Percentiles rank a stretch among this genome's conserved stretches.
Conservation (phyloP, 257 asterid genomes). For the Asclepias syriaca region DNA sequence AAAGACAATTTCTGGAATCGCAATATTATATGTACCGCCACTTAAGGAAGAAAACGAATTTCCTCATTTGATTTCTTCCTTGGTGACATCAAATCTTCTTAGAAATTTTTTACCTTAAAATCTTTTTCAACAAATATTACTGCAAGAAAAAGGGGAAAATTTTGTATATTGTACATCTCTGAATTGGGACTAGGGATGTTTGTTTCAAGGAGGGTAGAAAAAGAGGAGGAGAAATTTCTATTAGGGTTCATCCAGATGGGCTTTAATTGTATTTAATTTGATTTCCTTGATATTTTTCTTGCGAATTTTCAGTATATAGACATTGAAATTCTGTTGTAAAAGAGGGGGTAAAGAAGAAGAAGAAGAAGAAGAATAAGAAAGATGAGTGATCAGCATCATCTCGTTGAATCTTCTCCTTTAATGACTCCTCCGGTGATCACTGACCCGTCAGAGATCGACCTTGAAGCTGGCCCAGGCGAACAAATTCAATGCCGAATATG, state of each 20-base stretch:
- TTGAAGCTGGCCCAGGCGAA: slow-evolving; percentile 93
- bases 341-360: background rate
- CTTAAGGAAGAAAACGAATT: background rate
- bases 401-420: slow-evolving; percentile 63
- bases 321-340: slow-evolving; percentile 3
- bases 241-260: slow-evolving; percentile 7
- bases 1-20: slow-evolving; percentile 2
- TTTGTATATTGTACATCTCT: background rate
- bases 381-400: slow-evolving; percentile 47
- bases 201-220: background rate
- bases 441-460: slow-evolving; percentile 72
- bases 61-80: background rate
- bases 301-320: background rate
- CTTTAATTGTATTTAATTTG: background rate
- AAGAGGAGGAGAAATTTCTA: background rate
- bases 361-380: background rate
- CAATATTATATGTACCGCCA: background rate
- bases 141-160: too few species aligned
- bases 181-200: background rate
- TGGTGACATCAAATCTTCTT: background rate
- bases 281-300: background rate
- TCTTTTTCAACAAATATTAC: background rate
- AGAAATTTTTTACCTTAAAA: background rate
- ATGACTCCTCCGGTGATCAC: slow-evolving; percentile 56
- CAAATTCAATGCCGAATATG: slow-evolving; percentile 99